Conservation (phyloP, 352 stramenopile species). For the Pythium utonaiense region DNA sequence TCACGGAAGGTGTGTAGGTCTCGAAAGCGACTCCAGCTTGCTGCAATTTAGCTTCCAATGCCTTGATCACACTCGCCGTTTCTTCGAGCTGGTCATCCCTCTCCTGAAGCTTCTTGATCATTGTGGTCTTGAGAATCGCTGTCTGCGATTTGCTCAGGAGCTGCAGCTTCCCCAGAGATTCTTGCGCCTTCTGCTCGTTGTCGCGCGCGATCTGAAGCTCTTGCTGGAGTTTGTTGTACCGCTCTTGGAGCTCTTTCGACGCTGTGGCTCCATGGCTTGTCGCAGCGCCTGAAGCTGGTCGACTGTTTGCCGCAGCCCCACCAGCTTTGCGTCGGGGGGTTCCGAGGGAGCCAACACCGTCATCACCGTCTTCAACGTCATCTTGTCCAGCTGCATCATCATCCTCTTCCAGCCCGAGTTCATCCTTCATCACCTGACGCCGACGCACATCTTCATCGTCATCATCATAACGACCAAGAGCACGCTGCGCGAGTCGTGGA, state of each 20-base stretch:
- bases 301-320: background rate
- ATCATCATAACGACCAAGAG: conserved; percentile 38
- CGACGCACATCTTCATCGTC: conserved; percentile 44
- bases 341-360: background rate
- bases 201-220: conserved; percentile 57
- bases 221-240: conserved; percentile 54
- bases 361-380: conserved; percentile 31
- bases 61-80: conserved; percentile 54
- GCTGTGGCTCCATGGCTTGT: conserved; percentile 18
- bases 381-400: conserved; percentile 34
- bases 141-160: conserved; percentile 84
- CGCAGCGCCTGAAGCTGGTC: conserved; percentile 15
- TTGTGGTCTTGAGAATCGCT: conserved; percentile 79
- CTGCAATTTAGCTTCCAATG: conserved; percentile 58
- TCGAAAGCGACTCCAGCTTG: conserved; percentile 39
- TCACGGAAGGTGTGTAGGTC: conserved; percentile 24
- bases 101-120: conserved; percentile 76
- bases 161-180: conserved; percentile 78
- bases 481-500: conserved; percentile 59
- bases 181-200: conserved; percentile 68
- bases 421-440: conserved; percentile 68
- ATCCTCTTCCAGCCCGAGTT: conserved; percentile 76
- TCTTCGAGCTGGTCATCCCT: conserved; percentile 66
- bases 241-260: conserved; percentile 28
- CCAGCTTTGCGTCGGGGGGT: conserved; percentile 17